Conservation (phyloP, 306 rosid species). For the Castanea mollissima region DNA sequence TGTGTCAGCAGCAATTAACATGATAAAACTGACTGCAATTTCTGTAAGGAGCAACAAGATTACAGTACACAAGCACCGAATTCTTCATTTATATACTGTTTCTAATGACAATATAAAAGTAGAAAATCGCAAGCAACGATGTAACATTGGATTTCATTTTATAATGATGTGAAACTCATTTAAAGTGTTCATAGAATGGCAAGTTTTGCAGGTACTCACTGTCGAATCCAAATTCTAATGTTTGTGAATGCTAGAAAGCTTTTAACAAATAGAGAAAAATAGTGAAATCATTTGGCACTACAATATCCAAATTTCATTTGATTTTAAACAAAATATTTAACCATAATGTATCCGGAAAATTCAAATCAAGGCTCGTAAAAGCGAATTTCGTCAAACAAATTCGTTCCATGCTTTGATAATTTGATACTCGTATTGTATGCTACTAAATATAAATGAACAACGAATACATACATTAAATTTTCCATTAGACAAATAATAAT, state of each 20-base stretch:
- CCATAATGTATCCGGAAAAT: not conserved
- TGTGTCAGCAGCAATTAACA: not conserved
- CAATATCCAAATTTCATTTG: not conserved
- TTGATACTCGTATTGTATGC: not conserved
- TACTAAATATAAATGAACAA: not conserved
- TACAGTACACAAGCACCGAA: not conserved
- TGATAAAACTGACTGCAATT: not conserved
- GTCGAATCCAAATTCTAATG: not conserved
- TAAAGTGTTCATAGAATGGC: not conserved
- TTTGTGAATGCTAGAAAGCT: not conserved
- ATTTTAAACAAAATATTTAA: not conserved
- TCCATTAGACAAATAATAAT: not conserved
- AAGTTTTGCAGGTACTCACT: no score
- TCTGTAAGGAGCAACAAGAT: constrained; percentile 1
- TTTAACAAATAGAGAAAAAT: not conserved
- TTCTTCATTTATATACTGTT: not conserved
- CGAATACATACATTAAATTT: no score
- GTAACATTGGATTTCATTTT: no score
- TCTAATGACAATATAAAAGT: not conserved
- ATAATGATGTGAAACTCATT: not conserved
- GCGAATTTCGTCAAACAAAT: not conserved
- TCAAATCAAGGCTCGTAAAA: not conserved
- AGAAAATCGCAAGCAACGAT: no score
- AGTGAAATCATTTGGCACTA: not conserved
- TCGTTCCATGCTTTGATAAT: not conserved